phyloP scores from a whole-genome alignment of 176 grass and related monocot species.

The sorghum (Sorghum bicolor) region DNA sequence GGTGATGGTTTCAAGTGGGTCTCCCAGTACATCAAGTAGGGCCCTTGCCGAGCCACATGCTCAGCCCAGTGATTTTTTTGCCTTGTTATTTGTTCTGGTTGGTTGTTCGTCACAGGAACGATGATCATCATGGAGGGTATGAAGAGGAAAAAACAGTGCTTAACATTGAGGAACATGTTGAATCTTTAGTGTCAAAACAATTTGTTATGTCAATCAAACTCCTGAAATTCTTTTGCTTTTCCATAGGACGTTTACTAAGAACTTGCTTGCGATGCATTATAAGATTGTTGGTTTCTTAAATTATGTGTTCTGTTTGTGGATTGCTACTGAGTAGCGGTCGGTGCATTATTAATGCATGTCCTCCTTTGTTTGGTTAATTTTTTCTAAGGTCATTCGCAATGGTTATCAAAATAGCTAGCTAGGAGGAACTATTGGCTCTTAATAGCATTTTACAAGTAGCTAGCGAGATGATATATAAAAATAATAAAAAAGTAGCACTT shows the following conservation, averaged over 20 bases:
- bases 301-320: conserved; percentile 11
- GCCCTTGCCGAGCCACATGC: not conserved
- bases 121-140: conserved; percentile 38
- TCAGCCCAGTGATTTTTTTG: conserved; percentile 37
- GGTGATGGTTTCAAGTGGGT: conserved; percentile 74
- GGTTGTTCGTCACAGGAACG: conserved; percentile 26
- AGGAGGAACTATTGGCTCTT: too few relatives aligned
- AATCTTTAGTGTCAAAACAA: conserved; percentile 31
- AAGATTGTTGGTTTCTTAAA: conserved; percentile 39
- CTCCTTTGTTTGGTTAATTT: not conserved
- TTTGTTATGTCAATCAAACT: conserved; percentile 43
- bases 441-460: too few relatives aligned
- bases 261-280: conserved; percentile 40
- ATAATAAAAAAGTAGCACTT: too few relatives aligned
- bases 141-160: conserved; percentile 37
- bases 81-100: conserved; percentile 38
- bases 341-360: not conserved
- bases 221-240: conserved; percentile 49
- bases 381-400: too few relatives aligned
- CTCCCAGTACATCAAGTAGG: conserved; percentile 84
- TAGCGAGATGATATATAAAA: too few relatives aligned
- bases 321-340: not conserved
- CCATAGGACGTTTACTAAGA: conserved; percentile 39
- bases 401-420: too few relatives aligned
- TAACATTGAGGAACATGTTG: conserved; percentile 28